These are phyloP conservation scores for Ramichloridium luteum DNA, from an alignment of 2,329 filamentous ascomycete species.

Conservation along the genomic window DNA sequence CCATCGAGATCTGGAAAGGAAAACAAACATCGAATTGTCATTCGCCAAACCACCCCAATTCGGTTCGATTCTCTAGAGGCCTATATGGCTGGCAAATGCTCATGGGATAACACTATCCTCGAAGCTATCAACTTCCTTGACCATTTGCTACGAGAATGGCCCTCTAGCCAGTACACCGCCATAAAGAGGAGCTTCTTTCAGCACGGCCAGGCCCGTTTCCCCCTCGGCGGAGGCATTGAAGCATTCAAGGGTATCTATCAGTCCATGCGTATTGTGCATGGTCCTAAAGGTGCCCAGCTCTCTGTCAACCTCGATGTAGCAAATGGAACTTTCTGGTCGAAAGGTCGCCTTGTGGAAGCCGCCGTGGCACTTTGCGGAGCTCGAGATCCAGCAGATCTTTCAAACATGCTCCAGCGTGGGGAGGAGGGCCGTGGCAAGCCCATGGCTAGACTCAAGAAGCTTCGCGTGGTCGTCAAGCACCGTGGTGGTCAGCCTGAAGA, in stretches of 20 bases:
- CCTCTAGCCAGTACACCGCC: slow-evolving; percentile 51
- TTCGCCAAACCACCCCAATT: slow-evolving; percentile 55
- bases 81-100: slow-evolving; percentile 51
- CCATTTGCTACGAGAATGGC: slow-evolving; percentile 72
- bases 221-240: slow-evolving; percentile 55
- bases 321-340: slow-evolving; percentile 77
- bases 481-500: slow-evolving; percentile 22
- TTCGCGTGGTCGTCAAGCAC: neutral
- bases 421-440: slow-evolving; percentile 16
- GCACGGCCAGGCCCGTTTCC: slow-evolving; percentile 33
- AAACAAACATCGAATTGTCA: slow-evolving; percentile 47
- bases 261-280: slow-evolving; percentile 62
- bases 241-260: slow-evolving; percentile 85
- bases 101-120: slow-evolving; percentile 55
- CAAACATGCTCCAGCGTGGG: slow-evolving; percentile 8
- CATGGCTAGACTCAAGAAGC: slow-evolving; percentile 20
- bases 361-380: slow-evolving; percentile 22
- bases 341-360: slow-evolving; percentile 26
- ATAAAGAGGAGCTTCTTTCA: slow-evolving; percentile 81
- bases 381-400: slow-evolving; percentile 20
- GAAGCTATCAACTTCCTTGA: slow-evolving; percentile 86
- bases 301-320: slow-evolving; percentile 83
- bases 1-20: slow-evolving; percentile 21
- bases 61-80: slow-evolving; percentile 52
- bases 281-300: slow-evolving; percentile 42